These are phyloP conservation scores for Avena sativa DNA, from an alignment of 176 grass and related monocot genomes.

Conservation along the genomic window DNA sequence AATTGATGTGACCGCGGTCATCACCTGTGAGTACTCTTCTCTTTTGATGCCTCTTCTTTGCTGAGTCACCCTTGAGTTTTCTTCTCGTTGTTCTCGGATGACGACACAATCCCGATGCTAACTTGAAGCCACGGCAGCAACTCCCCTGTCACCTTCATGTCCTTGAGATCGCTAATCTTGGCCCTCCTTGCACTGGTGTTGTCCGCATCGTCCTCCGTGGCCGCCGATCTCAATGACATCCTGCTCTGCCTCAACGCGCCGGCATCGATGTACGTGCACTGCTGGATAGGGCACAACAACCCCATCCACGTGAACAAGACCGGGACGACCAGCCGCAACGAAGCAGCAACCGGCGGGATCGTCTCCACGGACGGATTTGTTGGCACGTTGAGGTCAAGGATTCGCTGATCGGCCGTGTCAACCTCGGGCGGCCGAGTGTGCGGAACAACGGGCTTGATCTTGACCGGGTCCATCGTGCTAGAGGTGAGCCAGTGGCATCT, in stretches of 20 bases:
- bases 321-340: conserved; percentile 38
- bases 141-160: conserved; percentile 70
- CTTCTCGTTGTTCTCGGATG: conserved; percentile 39
- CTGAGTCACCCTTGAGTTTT: not conserved
- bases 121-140: conserved; percentile 75
- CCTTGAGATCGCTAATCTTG: conserved; percentile 69
- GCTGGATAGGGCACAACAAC: conserved; percentile 40
- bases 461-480: conserved; percentile 46
- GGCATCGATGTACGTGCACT: conserved; percentile 54
- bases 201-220: conserved; percentile 66
- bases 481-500: conserved; percentile 81
- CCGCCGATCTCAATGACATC: conserved; percentile 20
- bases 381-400: conserved; percentile 65
- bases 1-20: not conserved
- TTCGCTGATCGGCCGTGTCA: conserved; percentile 30
- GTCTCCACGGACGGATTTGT: conserved; percentile 8
- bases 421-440: conserved; percentile 44
- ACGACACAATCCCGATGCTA: conserved; percentile 58
- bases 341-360: not conserved
- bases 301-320: conserved; percentile 49
- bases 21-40: not conserved
- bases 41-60: not conserved
- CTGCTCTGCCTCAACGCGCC: conserved; percentile 52
- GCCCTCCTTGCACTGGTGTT: conserved; percentile 56
- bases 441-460: conserved; percentile 42